These are phyloP conservation scores for Stentor coeruleus DNA, from an alignment of 73 alveolate species.

Conservation along the genomic window DNA sequence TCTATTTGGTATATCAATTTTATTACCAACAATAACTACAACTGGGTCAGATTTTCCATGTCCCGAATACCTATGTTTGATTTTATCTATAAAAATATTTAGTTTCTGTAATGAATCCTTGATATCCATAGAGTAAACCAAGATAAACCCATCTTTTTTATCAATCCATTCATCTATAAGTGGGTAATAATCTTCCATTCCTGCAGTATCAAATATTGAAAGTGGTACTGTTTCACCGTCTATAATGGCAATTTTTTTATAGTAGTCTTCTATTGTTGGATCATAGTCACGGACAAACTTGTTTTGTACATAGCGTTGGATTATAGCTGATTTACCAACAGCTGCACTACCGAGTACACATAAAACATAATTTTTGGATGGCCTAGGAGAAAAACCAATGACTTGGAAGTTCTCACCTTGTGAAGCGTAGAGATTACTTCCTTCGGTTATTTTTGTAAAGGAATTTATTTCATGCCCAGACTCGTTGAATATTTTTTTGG, in stretches of 20 bases:
- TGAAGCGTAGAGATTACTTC: too few relatives aligned
- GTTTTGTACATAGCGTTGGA: constrained; percentile 5
- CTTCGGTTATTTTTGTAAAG: too few relatives aligned
- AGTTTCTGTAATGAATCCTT: not conserved
- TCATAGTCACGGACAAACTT: constrained; percentile 22
- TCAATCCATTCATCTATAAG: not conserved
- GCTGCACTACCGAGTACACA: constrained; percentile 29
- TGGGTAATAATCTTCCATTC: constrained; percentile 30
- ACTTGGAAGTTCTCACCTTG: too few relatives aligned
- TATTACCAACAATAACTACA: too few relatives aligned
- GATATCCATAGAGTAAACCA: not conserved
- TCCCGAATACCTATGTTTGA: not conserved
- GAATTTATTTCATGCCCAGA: too few relatives aligned
- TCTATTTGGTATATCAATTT: too few relatives aligned
- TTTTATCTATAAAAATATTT: not conserved
- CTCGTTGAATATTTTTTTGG: too few relatives aligned
- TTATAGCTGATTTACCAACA: constrained; percentile 24
- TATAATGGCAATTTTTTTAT: constrained; percentile 12
- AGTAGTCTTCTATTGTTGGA: constrained; percentile 56
- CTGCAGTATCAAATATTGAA: constrained; percentile 54
- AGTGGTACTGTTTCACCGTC: constrained; percentile 34
- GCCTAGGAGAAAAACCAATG: too few relatives aligned
- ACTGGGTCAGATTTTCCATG: too few relatives aligned
- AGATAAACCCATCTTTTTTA: constrained; percentile 12
- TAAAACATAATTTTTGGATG: too few relatives aligned